These are phyloP conservation scores for Rhynchospora tenuis DNA, from an alignment of 176 grass and related monocot genomes.

Conservation along the genomic window DNA sequence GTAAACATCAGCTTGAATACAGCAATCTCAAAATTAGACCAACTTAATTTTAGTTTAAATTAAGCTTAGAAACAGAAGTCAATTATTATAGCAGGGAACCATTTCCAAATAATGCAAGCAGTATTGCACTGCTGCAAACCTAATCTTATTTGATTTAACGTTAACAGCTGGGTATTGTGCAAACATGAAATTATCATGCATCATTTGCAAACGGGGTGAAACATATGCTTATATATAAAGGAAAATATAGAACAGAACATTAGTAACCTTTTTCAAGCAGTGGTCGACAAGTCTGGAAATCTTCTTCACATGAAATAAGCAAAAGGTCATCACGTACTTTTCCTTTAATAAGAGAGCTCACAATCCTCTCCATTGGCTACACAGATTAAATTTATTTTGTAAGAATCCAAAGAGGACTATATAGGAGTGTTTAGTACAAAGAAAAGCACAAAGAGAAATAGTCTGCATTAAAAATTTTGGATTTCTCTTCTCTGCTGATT, in stretches of 20 bases:
- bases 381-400: neutral
- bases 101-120: neutral
- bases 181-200: neutral
- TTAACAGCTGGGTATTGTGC: neutral
- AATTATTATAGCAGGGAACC: neutral
- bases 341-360: conserved; percentile 59
- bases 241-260: neutral
- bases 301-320: conserved; percentile 77
- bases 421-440: neutral
- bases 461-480: neutral
- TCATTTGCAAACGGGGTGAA: neutral
- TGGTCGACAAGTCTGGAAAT: conserved; percentile 43
- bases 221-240: neutral
- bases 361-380: conserved; percentile 74
- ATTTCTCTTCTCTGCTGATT: conserved; percentile 1
- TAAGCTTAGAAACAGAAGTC: neutral
- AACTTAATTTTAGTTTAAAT: neutral
- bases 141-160: neutral
- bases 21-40: neutral
- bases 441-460: conserved; percentile 3
- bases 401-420: neutral
- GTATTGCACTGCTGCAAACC: neutral
- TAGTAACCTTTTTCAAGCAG: conserved; percentile 70
- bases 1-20: neutral
- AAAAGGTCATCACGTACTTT: conserved; percentile 61